These are phyloP conservation scores for Phaffomyces opuntiae DNA, from an alignment of 805 yeast species.

Conservation along the genomic window DNA sequence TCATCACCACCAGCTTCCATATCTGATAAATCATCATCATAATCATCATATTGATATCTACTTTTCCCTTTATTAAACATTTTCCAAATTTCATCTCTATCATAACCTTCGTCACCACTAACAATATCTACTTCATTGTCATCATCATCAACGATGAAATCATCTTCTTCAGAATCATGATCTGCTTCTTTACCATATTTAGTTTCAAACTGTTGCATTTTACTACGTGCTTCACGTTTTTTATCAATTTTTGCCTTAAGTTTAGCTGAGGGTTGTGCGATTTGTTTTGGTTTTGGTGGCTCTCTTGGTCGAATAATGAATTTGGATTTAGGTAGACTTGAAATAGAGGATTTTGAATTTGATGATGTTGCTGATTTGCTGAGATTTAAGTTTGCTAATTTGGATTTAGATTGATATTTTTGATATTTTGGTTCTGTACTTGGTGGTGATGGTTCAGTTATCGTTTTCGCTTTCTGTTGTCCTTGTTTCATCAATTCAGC, in stretches of 20 bases:
- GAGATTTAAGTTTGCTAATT: constrained; percentile 1
- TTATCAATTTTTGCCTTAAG: constrained; percentile 43
- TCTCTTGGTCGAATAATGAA: not conserved
- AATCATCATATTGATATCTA: constrained; percentile 36
- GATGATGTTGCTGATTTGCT: not conserved
- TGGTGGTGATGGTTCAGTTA: constrained; percentile 12
- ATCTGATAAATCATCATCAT: constrained; percentile 46
- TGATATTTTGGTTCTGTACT: constrained; percentile 3
- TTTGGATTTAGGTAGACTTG: not conserved
- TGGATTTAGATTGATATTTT: constrained; percentile 6
- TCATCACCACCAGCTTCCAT: constrained; percentile 97
- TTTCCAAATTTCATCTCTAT: constrained; percentile 85
- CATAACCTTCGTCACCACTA: constrained; percentile 50
- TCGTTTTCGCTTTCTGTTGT: constrained; percentile 27
- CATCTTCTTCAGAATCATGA: constrained; percentile 40
- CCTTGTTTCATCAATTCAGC: constrained; percentile 55
- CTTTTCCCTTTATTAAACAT: constrained; percentile 64
- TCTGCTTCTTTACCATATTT: constrained; percentile 32
- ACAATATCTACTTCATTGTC: constrained; percentile 42
- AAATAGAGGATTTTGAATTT: not conserved
- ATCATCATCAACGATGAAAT: constrained; percentile 27
- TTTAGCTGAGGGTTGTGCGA: constrained; percentile 53
- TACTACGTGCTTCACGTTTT: constrained; percentile 32
- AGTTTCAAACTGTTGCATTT: not conserved
- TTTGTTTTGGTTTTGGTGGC: constrained; percentile 15